phyloP scores from a whole-genome alignment of 305 asterid genomes.

The Striga hermonthica region DNA sequence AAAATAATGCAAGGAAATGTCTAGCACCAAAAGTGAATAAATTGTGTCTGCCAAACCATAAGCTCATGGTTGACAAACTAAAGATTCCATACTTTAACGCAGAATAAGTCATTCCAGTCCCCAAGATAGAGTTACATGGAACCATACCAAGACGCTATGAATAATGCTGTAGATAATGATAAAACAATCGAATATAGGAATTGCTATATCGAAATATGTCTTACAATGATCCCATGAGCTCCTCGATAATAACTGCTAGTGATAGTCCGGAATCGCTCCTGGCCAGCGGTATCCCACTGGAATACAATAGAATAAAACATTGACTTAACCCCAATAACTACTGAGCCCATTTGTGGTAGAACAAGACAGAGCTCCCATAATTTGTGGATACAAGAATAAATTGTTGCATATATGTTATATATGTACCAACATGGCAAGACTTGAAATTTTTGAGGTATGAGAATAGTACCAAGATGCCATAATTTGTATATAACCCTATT shows the following conservation, averaged over 20 bases:
- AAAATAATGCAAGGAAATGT: background rate
- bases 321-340: conserved; percentile 10
- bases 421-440: background rate
- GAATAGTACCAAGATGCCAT: background rate
- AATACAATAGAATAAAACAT: conserved; percentile 29
- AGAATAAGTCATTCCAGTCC: conserved; percentile 3
- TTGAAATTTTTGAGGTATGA: background rate
- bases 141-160: background rate
- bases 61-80: background rate
- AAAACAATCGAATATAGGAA: conserved; percentile 19
- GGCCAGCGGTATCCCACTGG: conserved; percentile 99
- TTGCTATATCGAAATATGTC: conserved; percentile 31
- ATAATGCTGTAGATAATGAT: conserved; percentile 2
- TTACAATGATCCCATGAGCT: conserved; percentile 96
- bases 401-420: background rate
- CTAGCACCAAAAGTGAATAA: background rate
- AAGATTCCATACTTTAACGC: background rate
- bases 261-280: conserved; percentile 93
- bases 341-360: conserved; percentile 10
- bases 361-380: background rate
- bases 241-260: conserved; percentile 98
- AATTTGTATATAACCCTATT: conserved; percentile 5
- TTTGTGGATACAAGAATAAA: background rate
- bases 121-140: background rate
- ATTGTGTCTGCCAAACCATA: conserved; percentile 10